phyloP scores from a whole-genome alignment of 2,329 filamentous ascomycete genomes.

The Pyrenochaeta sp. region DNA sequence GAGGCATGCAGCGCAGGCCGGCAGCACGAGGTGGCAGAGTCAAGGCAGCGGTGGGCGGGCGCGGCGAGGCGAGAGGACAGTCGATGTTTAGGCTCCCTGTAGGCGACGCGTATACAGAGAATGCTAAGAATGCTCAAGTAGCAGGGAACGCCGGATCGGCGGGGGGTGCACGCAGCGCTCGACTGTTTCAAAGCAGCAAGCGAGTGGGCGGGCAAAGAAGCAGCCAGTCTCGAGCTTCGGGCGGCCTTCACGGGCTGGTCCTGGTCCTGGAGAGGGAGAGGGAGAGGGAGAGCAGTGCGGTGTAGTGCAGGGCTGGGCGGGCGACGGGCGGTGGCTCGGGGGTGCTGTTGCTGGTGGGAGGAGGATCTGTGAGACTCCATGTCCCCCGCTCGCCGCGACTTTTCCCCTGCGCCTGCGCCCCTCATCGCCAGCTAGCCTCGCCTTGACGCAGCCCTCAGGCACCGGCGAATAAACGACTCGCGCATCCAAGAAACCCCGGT shows the following conservation, averaged over 20 bases:
- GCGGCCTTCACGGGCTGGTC: no score
- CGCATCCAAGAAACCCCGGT: not conserved
- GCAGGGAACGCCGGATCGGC: slow-evolving; percentile 28
- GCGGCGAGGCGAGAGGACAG: not conserved
- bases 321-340: slow-evolving; percentile 1
- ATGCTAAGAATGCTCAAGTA: slow-evolving; percentile 39
- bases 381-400: slow-evolving; percentile 7
- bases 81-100: slow-evolving; percentile 14
- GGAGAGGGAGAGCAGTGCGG: no score
- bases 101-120: slow-evolving; percentile 28
- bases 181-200: slow-evolving; percentile 32
- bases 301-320: no score
- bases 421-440: not conserved
- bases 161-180: slow-evolving; percentile 22
- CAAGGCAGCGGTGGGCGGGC: slow-evolving; percentile 10
- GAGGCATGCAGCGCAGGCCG: slow-evolving; percentile 28
- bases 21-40: not conserved
- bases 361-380: no score
- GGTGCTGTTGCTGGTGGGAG: no score
- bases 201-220: slow-evolving; percentile 3
- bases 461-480: slow-evolving; percentile 23
- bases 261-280: no score
- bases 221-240: no score
- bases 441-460: slow-evolving; percentile 19
- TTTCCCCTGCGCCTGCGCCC: slow-evolving; percentile 14